These are phyloP conservation scores for Naganishia friedmannii DNA, from an alignment of 768 basidiomycete species.

Conservation along the genomic window DNA sequence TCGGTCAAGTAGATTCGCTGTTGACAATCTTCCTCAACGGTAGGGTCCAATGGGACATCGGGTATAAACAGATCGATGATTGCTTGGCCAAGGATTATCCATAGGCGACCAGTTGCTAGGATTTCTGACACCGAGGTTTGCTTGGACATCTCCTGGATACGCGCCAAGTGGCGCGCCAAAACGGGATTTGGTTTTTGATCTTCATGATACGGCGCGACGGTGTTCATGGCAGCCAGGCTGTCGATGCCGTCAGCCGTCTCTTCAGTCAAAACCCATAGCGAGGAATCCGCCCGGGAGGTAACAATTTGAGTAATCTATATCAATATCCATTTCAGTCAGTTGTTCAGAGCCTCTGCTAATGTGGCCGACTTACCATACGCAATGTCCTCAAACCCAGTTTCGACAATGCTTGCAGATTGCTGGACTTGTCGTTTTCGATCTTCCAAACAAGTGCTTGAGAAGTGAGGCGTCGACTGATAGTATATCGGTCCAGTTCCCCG, in stretches of 20 bases:
- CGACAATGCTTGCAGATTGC: neutral
- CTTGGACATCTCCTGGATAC: neutral
- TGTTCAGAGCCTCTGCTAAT: neutral
- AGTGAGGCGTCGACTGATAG: neutral
- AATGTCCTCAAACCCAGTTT: neutral
- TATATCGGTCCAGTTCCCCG: constrained; percentile 13
- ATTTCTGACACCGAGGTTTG: neutral
- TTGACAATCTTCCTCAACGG: constrained; percentile 58
- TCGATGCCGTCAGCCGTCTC: neutral
- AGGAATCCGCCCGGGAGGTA: neutral
- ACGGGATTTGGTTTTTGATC: neutral
- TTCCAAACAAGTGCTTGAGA: constrained; percentile 14
- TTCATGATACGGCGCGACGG: neutral
- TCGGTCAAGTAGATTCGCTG: constrained; percentile 50
- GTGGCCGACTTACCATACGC: neutral
- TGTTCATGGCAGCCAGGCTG: neutral
- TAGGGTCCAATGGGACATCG: constrained; percentile 80
- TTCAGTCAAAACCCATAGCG: too few species aligned
- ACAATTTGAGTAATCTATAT: constrained; percentile 4
- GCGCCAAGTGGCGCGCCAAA: neutral
- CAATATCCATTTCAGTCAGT: neutral
- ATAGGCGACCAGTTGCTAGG: neutral
- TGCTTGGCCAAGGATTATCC: constrained; percentile 38
- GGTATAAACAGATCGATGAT: constrained; percentile 75
- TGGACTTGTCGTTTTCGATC: constrained; percentile 6